Percentiles rank a stretch among this genome's conserved stretches.
phyloP scores from a whole-genome alignment of 768 basidiomycete genomes.

The Trametes gibbosa region DNA sequence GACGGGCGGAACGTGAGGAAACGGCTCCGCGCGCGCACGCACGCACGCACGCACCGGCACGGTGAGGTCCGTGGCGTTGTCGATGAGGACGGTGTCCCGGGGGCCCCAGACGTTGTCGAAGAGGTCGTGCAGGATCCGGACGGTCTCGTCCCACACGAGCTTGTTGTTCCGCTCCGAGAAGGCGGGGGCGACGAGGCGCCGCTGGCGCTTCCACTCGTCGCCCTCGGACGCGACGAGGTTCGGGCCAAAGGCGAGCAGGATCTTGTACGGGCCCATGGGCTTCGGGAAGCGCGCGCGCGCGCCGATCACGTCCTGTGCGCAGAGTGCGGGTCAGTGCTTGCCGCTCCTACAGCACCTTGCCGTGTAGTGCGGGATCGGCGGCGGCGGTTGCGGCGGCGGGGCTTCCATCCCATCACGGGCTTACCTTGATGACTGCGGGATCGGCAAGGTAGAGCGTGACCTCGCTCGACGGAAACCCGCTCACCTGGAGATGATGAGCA shows the following conservation, averaged over 20 bases:
- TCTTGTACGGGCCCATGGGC: conserved; percentile 43
- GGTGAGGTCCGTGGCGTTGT: conserved; percentile 50
- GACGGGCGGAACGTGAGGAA: too few species aligned
- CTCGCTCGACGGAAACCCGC: background rate
- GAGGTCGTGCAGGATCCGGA: conserved; percentile 29
- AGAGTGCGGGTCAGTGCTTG: background rate
- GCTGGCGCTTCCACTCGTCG: conserved; percentile 61
- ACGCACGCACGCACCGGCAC: conserved; percentile 42
- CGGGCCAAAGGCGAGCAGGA: conserved; percentile 49
- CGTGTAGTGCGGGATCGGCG: background rate
- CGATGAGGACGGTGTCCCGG: conserved; percentile 37
- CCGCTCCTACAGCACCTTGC: too few species aligned
- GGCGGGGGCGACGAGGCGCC: conserved; percentile 57
- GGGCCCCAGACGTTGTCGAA: conserved; percentile 44
- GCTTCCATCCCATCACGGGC: background rate
- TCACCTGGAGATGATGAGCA: too few species aligned
- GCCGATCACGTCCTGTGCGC: conserved; percentile 44
- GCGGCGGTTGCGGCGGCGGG: too few species aligned
- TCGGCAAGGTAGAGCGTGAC: conserved; percentile 19
- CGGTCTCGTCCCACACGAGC: conserved; percentile 37
- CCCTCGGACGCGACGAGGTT: conserved; percentile 66
- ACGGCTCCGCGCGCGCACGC: too few species aligned
- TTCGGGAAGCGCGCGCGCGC: conserved; percentile 55
- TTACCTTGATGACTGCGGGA: conserved; percentile 14
- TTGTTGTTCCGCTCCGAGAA: conserved; percentile 51